Base-by-base conservation (phyloP, 2,329 filamentous ascomycete genomes). In the Botryotinia calthae region DNA sequence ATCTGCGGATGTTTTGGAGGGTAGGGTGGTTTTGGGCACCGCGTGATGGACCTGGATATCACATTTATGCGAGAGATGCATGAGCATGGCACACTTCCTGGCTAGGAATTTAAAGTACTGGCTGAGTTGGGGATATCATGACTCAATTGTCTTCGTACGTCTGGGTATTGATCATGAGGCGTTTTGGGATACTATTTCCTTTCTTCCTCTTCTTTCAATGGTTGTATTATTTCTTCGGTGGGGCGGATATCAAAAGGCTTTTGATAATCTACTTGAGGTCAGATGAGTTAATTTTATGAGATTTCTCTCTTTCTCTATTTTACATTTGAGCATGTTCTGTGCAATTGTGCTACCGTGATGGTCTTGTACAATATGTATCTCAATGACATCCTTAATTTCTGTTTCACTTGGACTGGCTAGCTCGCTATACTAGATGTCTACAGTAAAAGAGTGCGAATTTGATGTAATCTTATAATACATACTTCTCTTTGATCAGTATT, bases 151-250 rank as follows among this genome's bases (percentile, higher is more conserved):
- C 65, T 37, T 68, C 37, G 48, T 68, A 37, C 65, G 37, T 56
- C 22, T 68, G 48, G 65, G 65, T 56, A 68, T 66, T 16, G 40
- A 65, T 40, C 25, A 68, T 56, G 48, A 56, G 65, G 65, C 34
- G 48, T 56, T 68, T 42, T 42, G 20, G 65, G 37, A 37, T 40
- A 28, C 22, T 42, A 79, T 86, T 10, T 82, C 86, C 25, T 42
- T 42, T 63, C 37, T 44, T 28, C 22, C 14, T 67, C 25, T 42
- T 40, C 40, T n/a, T 44, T 28, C 22, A 7, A 42, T 68, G 25
- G 5, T 31, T 56, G 34, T 54, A 54, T 67, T 56, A 56, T 28
- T 56, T 31, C 48, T 25, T 56, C 37, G 22, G 37, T 44, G 28
- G 18, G 48, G 7, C 28, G 20, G 34, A 42, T 42, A 56, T 42